phyloP scores from a whole-genome alignment of 345 rosid species.

The Eucalyptus rudis region DNA sequence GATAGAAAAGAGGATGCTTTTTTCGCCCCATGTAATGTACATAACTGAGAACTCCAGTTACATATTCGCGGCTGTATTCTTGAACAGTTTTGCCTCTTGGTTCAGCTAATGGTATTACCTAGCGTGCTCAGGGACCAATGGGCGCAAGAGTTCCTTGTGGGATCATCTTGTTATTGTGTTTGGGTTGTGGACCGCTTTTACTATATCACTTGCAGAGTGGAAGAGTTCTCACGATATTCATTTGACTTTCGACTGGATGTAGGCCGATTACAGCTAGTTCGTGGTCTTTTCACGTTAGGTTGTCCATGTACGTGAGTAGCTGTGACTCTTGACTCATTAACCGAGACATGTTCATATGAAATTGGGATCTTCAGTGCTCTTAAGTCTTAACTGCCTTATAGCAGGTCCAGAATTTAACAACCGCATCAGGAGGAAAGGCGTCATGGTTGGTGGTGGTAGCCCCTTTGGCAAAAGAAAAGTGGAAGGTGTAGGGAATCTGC shows the following conservation, averaged over 20 bases:
- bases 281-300: not conserved
- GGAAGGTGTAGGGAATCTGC: not conserved
- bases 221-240: not conserved
- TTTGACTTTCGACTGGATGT: not conserved
- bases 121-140: not conserved
- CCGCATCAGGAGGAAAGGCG: not conserved
- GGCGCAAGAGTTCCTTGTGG: not conserved
- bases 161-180: not conserved
- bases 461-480: not conserved
- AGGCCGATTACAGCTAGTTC: not conserved
- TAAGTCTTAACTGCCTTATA: not conserved
- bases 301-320: not conserved
- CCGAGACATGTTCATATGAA: not conserved
- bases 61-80: not conserved
- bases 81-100: not conserved
- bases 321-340: not conserved
- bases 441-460: not conserved
- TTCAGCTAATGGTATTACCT: not conserved
- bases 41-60: not conserved
- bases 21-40: not conserved
- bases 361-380: not conserved
- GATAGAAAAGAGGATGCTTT: not conserved
- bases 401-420: not conserved
- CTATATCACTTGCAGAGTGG: not conserved
- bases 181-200: not conserved